Conservation (phyloP, 345 rosid species). For the Euphorbia pulcherrima region DNA sequence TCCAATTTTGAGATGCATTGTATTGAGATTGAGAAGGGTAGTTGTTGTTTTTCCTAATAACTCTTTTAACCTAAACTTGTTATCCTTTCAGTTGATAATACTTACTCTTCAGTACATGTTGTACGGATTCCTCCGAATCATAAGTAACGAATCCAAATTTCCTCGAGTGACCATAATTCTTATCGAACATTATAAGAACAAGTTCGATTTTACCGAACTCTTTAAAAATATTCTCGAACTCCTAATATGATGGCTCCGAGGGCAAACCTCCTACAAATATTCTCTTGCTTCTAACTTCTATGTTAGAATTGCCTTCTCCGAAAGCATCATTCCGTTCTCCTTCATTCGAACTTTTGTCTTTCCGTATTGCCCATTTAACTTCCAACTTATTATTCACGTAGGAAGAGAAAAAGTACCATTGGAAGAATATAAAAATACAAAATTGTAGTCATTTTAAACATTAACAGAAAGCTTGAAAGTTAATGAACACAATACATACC, state of each 20-base stretch:
- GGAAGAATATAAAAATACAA: background rate
- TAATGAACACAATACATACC: too few relatives aligned
- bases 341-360: background rate
- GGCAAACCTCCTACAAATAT: slow-evolving; percentile 32
- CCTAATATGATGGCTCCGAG: slow-evolving; percentile 4
- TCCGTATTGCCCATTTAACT: slow-evolving; percentile 10
- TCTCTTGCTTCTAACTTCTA: slow-evolving; percentile 5
- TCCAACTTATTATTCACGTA: slow-evolving; percentile 6
- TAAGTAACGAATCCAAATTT: slow-evolving; percentile 29
- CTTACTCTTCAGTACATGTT: slow-evolving; percentile 7
- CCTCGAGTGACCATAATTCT: slow-evolving; percentile 9
- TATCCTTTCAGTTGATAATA: slow-evolving; percentile 4
- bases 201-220: slow-evolving; percentile 19
- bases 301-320: too few relatives aligned
- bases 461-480: too few relatives aligned
- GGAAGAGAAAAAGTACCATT: too few relatives aligned
- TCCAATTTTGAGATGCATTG: too few relatives aligned
- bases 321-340: too few relatives aligned
- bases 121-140: slow-evolving; percentile 17
- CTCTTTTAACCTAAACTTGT: background rate
- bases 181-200: slow-evolving; percentile 14
- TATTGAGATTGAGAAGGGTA: too few relatives aligned
- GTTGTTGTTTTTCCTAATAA: background rate
- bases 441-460: too few relatives aligned
- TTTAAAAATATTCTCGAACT: slow-evolving; percentile 19